Conservation (phyloP, 352 stramenopile species). For the Globisporangium lucens region DNA sequence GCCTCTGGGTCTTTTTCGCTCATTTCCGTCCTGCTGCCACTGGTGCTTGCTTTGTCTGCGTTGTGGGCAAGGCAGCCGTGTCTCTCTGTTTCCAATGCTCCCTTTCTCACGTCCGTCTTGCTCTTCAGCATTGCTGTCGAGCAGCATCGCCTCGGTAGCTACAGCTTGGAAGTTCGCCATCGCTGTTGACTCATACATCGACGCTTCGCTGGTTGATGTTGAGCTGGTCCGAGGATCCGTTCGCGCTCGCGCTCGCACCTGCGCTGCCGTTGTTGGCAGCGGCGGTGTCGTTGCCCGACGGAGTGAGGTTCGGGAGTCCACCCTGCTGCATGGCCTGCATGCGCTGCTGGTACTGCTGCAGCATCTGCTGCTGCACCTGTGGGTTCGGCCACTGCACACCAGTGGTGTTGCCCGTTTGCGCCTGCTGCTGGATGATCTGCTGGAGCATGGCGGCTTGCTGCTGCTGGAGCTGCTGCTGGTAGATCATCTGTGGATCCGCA, state of each 20-base stretch:
- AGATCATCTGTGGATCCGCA: slow-evolving; percentile 70
- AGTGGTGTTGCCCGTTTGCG: slow-evolving; percentile 48
- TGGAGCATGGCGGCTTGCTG: slow-evolving; percentile 87
- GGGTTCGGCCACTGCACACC: slow-evolving; percentile 70
- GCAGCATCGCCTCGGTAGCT: background rate
- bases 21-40: background rate
- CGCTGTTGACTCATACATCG: slow-evolving; percentile 39
- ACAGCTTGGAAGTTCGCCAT: background rate
- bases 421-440: slow-evolving; percentile 82
- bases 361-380: slow-evolving; percentile 85
- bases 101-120: background rate
- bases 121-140: background rate
- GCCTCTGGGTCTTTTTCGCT: background rate
- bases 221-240: slow-evolving; percentile 56
- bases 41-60: background rate
- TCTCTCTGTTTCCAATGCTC: too few species aligned
- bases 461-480: slow-evolving; percentile 87
- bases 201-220: slow-evolving; percentile 74
- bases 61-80: background rate
- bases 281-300: slow-evolving; percentile 38
- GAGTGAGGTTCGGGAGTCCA: slow-evolving; percentile 36
- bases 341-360: slow-evolving; percentile 87
- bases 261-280: slow-evolving; percentile 24
- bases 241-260: slow-evolving; percentile 25
- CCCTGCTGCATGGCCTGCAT: slow-evolving; percentile 65